Conservation (phyloP, 139 green algal species). For the Tetraselmis striata region DNA sequence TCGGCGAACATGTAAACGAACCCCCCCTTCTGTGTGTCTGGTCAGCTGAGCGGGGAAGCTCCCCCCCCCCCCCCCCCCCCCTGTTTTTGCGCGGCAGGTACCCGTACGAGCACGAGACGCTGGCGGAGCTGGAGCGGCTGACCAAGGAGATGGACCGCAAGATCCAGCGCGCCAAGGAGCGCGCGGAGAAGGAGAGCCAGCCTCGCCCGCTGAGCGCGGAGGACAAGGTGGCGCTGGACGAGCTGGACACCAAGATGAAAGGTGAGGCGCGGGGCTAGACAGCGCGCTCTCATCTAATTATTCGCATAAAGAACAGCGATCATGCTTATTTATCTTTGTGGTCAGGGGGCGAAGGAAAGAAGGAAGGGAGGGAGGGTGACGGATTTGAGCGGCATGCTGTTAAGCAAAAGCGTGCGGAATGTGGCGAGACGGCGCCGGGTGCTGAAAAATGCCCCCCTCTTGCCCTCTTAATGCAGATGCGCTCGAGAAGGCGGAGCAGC, state of each 20-base stretch:
- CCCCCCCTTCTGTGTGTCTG: no score
- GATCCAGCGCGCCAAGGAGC: conserved; percentile 68
- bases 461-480: no score
- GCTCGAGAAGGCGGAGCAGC: conserved; percentile 37
- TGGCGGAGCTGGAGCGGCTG: conserved; percentile 58
- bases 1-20: conserved; percentile 35
- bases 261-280: conserved; percentile 17
- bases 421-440: no score
- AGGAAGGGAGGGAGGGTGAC: no score
- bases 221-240: conserved; percentile 54
- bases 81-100: conserved; percentile 33
- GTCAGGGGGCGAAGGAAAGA: no score
- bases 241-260: conserved; percentile 44
- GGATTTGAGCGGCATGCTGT: conserved; percentile 18
- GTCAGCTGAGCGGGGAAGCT: not conserved
- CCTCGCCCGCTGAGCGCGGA: conserved; percentile 39
- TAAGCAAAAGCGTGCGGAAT: conserved; percentile 17
- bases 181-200: conserved; percentile 57
- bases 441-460: no score
- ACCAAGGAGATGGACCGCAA: conserved; percentile 80
- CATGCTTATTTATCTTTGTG: no score
- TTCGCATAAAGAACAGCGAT: no score
- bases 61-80: no score
- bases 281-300: no score
- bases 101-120: conserved; percentile 62